These are phyloP conservation scores for Tylopilus cervinicoccineus DNA, from an alignment of 768 basidiomycete genomes.

Conservation along the genomic window DNA sequence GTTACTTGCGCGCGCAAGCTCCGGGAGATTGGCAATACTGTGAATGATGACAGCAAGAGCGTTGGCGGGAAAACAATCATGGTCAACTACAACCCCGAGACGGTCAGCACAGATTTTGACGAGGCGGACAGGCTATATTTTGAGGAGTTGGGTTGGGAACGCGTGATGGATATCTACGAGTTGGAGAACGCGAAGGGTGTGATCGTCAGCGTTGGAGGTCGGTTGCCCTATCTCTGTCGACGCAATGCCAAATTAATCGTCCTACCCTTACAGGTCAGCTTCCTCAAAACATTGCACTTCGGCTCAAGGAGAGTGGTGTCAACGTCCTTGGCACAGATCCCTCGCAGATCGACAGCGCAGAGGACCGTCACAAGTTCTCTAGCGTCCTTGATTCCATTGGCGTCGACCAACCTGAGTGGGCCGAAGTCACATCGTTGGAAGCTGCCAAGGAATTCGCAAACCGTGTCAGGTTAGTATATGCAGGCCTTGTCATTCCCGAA, in stretches of 20 bases:
- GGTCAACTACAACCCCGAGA: constrained; percentile 99
- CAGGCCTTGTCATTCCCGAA: background rate
- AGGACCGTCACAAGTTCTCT: constrained; percentile 99
- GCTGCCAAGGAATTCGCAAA: constrained; percentile 90
- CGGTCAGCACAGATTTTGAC: constrained; percentile 98
- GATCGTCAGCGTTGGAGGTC: constrained; percentile 94
- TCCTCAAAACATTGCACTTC: constrained; percentile 97
- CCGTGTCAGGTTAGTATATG: constrained; percentile 56
- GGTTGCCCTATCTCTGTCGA: constrained; percentile 21
- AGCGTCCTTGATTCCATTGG: constrained; percentile 91
- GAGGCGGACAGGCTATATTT: constrained; percentile 99
- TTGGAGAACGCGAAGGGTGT: constrained; percentile 90
- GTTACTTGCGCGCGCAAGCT: constrained; percentile 95
- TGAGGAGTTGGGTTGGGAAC: constrained; percentile 95
- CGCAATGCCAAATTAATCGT: background rate
- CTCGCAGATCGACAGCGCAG: constrained; percentile 90
- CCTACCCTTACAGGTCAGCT: constrained; percentile 67
- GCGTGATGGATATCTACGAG: constrained; percentile 99
- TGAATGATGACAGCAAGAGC: constrained; percentile 11
- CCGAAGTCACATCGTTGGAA: constrained; percentile 82
- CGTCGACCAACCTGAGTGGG: constrained; percentile 97
- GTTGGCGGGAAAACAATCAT: constrained; percentile 81
- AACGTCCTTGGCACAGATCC: constrained; percentile 97
- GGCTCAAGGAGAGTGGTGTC: constrained; percentile 86
- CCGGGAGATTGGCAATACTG: constrained; percentile 67